Percentiles rank a stretch among this genome's conserved stretches.
phyloP scores from a whole-genome alignment of 441 rosid species.

The Brassica balearica region DNA sequence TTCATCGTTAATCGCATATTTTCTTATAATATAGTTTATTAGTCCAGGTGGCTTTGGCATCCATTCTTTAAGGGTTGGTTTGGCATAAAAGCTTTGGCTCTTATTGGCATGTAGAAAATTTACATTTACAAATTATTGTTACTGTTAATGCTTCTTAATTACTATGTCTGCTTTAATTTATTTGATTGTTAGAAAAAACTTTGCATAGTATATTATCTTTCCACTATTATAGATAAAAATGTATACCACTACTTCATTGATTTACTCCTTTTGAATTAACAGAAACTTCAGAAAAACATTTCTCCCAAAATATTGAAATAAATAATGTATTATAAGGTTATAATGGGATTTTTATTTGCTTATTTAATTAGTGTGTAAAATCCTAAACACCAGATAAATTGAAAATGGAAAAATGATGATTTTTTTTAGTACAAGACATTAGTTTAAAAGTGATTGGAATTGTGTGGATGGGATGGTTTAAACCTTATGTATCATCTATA shows the following conservation, averaged over 20 bases:
- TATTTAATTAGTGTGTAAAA: not conserved
- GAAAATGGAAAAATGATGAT: not conserved
- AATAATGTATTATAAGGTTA: no score
- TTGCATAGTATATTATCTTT: not conserved
- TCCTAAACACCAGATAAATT: no score
- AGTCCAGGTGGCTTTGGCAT: no score
- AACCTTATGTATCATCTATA: not conserved
- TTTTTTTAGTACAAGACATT: not conserved
- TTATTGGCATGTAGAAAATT: no score
- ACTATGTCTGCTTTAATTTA: not conserved
- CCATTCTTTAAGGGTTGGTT: not conserved
- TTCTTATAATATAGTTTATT: no score
- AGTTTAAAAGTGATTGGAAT: not conserved
- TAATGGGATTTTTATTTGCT: not conserved
- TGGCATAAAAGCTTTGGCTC: not conserved
- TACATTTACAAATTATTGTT: not conserved
- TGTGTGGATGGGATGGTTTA: not conserved
- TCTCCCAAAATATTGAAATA: not conserved
- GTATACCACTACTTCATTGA: not conserved
- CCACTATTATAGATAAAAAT: not conserved
- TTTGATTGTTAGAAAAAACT: not conserved
- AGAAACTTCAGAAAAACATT: not conserved
- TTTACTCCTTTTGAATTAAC: not conserved
- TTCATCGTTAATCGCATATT: no score
- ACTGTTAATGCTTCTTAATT: not conserved